Evolutionary conservation across 1,139 yeast species (phyloP).

Genomic region (Lodderomyces pseudojiufengensis): DNA sequence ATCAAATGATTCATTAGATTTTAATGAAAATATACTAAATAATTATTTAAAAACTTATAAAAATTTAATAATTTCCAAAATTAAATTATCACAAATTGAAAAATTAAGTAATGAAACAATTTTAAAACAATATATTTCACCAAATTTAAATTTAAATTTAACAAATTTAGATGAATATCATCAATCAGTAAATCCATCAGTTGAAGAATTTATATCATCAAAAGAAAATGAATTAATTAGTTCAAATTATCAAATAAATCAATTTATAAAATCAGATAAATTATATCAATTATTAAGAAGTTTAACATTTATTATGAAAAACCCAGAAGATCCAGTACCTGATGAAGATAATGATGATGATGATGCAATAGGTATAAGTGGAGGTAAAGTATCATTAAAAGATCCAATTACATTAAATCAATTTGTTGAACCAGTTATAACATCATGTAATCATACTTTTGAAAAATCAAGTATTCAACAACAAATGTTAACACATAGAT

Average conservation of each 20-base stretch:
- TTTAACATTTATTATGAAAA: constrained; percentile 25
- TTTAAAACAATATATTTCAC: too few relatives aligned
- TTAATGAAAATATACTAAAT: constrained; percentile 7
- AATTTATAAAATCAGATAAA: constrained; percentile 2
- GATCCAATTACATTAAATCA: constrained; percentile 61
- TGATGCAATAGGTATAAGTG: constrained; percentile 59
- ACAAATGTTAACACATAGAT: constrained; percentile 20
- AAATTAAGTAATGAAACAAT: not conserved
- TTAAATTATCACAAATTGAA: constrained; percentile 4
- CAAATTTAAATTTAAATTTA: not conserved
- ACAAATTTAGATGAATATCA: constrained; percentile 6
- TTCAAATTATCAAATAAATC: too few relatives aligned
- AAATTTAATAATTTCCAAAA: constrained; percentile 2
- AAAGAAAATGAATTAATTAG: too few relatives aligned
- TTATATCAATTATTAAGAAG: constrained; percentile 24
- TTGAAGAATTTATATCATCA: not conserved
- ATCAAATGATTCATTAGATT: constrained; percentile 8
- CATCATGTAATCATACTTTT: constrained; percentile 60
- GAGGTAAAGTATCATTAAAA: constrained; percentile 60
- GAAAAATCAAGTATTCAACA: constrained; percentile 44
- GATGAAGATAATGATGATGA: constrained; percentile 39
- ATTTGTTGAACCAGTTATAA: constrained; percentile 51
- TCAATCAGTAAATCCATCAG: constrained; percentile 10
- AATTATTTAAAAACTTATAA: constrained; percentile 7
- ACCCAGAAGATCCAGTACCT: constrained; percentile 44